phyloP scores from a whole-genome alignment of 2,329 filamentous ascomycete genomes.

The Aspergillus sp. region DNA sequence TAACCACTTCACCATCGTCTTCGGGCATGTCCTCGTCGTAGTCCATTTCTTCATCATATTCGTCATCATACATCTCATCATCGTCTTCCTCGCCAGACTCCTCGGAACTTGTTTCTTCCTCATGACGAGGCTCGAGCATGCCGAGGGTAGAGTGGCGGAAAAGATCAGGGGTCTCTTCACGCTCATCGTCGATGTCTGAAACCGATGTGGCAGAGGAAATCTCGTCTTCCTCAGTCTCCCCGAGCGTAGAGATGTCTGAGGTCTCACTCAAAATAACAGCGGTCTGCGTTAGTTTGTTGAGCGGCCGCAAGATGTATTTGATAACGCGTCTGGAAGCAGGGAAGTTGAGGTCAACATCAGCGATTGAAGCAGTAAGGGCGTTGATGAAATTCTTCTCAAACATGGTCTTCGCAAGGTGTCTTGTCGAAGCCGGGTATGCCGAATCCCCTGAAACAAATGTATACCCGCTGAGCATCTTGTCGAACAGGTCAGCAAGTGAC shows the following conservation, averaged over 20 bases:
- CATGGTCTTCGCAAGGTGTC: slow-evolving; percentile 88
- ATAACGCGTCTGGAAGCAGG: slow-evolving; percentile 88
- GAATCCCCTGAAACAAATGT: slow-evolving; percentile 53
- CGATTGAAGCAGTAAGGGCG: slow-evolving; percentile 81
- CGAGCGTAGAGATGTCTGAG: slow-evolving; percentile 63
- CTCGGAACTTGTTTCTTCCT: slow-evolving; percentile 73
- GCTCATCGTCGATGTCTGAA: slow-evolving; percentile 77
- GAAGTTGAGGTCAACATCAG: slow-evolving; percentile 92
- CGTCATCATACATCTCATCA: slow-evolving; percentile 89
- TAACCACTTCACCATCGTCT: slow-evolving; percentile 79
- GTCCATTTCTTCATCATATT: slow-evolving; percentile 84
- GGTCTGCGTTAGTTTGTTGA: slow-evolving; percentile 79
- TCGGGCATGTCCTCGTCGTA: slow-evolving; percentile 76
- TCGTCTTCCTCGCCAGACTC: slow-evolving; percentile 59
- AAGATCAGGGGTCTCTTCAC: slow-evolving; percentile 92
- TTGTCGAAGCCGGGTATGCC: slow-evolving; percentile 55
- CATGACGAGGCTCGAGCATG: slow-evolving; percentile 79
- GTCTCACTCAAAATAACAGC: slow-evolving; percentile 78
- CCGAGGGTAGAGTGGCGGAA: slow-evolving; percentile 94
- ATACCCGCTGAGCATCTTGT: slow-evolving; percentile 79
- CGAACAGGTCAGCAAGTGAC: slow-evolving; percentile 83
- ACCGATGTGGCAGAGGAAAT: slow-evolving; percentile 81
- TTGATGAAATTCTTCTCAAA: slow-evolving; percentile 95
- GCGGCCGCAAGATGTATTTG: slow-evolving; percentile 88
- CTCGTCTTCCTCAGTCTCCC: slow-evolving; percentile 74